phyloP scores from a whole-genome alignment of 805 yeast species.

The Kazachstania taianensis region DNA sequence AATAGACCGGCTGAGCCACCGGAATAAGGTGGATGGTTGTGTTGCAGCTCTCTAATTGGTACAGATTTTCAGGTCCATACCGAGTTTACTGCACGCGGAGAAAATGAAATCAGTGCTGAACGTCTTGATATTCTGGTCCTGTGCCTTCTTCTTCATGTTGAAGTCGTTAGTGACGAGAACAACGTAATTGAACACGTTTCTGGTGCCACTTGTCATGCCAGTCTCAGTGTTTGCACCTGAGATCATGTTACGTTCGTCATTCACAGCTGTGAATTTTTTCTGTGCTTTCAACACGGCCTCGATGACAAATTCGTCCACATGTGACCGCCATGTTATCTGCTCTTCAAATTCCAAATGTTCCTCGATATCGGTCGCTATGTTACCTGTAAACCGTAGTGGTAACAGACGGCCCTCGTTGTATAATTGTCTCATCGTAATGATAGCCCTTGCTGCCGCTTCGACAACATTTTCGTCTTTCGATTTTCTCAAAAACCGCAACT shows the following conservation, averaged over 20 bases:
- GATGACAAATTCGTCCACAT: slow-evolving; percentile 59
- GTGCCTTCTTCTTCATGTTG: slow-evolving; percentile 57
- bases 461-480: slow-evolving; percentile 64
- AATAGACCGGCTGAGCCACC: too few relatives aligned
- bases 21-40: too few relatives aligned
- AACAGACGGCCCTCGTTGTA: slow-evolving; percentile 44
- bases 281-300: slow-evolving; percentile 35
- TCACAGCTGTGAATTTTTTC: slow-evolving; percentile 6
- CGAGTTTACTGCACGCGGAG: slow-evolving; percentile 21
- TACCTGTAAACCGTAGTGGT: slow-evolving; percentile 61
- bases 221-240: not conserved
- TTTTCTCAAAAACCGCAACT: slow-evolving; percentile 57
- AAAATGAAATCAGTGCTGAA: slow-evolving; percentile 29
- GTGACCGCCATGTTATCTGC: slow-evolving; percentile 61
- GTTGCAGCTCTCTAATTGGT: slow-evolving; percentile 7
- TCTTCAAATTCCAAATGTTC: slow-evolving; percentile 68
- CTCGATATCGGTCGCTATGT: slow-evolving; percentile 54
- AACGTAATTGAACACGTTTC: slow-evolving; percentile 42
- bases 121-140: slow-evolving; percentile 23
- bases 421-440: slow-evolving; percentile 60
- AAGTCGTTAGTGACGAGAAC: slow-evolving; percentile 64
- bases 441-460: slow-evolving; percentile 75
- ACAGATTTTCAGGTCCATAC: slow-evolving; percentile 6
- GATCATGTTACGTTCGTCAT: not conserved
- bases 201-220: not conserved